phyloP scores from a whole-genome alignment of 176 grass and related monocot species.

The Bonia amplexicaulis region DNA sequence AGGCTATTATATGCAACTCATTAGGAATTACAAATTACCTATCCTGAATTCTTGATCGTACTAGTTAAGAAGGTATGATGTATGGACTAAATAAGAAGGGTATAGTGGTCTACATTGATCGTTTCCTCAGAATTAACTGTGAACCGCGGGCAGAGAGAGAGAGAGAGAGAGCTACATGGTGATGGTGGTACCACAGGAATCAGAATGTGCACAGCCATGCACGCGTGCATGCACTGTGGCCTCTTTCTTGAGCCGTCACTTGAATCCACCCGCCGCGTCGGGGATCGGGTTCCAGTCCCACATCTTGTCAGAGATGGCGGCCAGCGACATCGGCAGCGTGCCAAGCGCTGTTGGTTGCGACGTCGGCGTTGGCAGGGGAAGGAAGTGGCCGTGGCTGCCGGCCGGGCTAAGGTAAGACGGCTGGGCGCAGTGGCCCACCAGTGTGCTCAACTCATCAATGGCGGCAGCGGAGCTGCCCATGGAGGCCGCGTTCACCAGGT shows the following conservation, averaged over 20 bases:
- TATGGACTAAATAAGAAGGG: constrained; percentile 9
- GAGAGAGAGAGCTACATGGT: neutral
- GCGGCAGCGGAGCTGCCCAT: constrained; percentile 37
- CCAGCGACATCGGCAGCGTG: constrained; percentile 47
- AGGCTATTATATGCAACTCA: constrained; percentile 38
- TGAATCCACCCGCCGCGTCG: constrained; percentile 49
- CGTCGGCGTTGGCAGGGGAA: constrained; percentile 20
- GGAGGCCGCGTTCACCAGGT: constrained; percentile 48
- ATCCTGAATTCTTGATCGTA: constrained; percentile 33
- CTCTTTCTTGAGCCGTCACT: constrained; percentile 32
- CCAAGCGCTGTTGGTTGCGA: constrained; percentile 31
- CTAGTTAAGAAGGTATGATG: constrained; percentile 5
- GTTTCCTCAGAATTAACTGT: constrained; percentile 25
- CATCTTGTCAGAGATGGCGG: constrained; percentile 73
- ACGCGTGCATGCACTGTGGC: constrained; percentile 29
- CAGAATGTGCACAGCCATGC: neutral
- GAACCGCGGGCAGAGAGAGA: neutral
- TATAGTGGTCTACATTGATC: constrained; percentile 31
- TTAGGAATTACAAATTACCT: constrained; percentile 36
- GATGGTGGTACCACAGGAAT: constrained; percentile 6
- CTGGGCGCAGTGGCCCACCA: constrained; percentile 37
- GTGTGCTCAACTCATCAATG: constrained; percentile 71
- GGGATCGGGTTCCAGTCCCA: constrained; percentile 83
- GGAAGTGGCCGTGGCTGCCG: constrained; percentile 27
- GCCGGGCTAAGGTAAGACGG: constrained; percentile 8